Evolutionary conservation across 2,329 filamentous ascomycete species (phyloP), one percentile per base, ranked within the genome.

Genomic region (Albifimbria verrucaria): DNA sequence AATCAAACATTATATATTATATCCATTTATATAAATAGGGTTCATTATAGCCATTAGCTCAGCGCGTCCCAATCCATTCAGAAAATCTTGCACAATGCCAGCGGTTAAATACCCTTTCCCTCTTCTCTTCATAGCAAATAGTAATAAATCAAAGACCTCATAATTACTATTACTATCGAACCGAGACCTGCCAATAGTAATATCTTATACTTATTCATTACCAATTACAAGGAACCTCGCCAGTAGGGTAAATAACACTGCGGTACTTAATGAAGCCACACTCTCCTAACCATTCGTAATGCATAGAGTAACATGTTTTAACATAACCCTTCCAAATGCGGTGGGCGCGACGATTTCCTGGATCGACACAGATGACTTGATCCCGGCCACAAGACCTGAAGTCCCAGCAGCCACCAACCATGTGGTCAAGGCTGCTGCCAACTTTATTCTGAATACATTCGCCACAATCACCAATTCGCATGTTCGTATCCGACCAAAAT

Each of bases 301-400:
- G 36, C 47, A 55, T 53, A 5, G 36, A 32, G 49, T 56, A 56
- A 46, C 54, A 56, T 20, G 36, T 56, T 45, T 56, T 56, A 42
- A 42, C 24, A 21, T 48, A 51, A 46, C 53, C 54, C 52, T 52
- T 54, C 52, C 52, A 56, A 24, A 56, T 46, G 45, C 52, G 54
- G 24, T 56, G 54, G 24, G 54, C 54, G 7, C 54, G 52, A 24
- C 12, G 7, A 9, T 50, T 54, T 49, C 32, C 46, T 18, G 49
- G 41, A 47, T 56, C 54, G 7, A 56, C 54, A 39, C 54, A 56
- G 23, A 56, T 56, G 26, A 12, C n/a, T 45, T 56, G 54, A 4
- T 44, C 24, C 17, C 54, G 51, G 36, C 44, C 39, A 39, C 54
- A 55, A 5, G 41, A 15, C 20, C 42, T 50, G 28, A 52, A 48